phyloP scores from a whole-genome alignment of 306 rosid species.

The Leucaena leucocephala region DNA sequence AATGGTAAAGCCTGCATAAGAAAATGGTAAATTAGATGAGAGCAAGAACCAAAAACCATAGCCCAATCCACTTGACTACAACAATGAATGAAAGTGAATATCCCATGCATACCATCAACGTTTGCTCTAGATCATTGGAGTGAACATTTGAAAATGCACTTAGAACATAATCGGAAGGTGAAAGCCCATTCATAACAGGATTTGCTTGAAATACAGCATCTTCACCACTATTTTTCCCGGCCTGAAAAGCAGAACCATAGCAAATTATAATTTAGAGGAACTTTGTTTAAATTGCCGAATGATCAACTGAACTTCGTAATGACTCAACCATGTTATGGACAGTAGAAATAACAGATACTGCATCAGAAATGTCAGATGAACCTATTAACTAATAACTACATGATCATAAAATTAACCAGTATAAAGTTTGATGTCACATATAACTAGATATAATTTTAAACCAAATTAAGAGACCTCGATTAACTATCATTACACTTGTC shows the following conservation, averaged over 20 bases:
- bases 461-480: not conserved
- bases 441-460: not conserved
- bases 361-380: constrained; percentile 3
- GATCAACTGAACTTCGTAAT: constrained; percentile 14
- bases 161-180: constrained; percentile 83
- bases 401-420: not conserved
- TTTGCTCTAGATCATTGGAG: constrained; percentile 88
- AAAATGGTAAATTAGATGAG: constrained; percentile 15
- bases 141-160: constrained; percentile 74
- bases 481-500: not conserved
- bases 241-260: constrained; percentile 54
- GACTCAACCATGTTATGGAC: constrained; percentile 5
- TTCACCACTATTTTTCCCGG: constrained; percentile 54
- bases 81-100: constrained; percentile 24
- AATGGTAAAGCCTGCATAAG: constrained; percentile 84
- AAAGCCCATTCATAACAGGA: constrained; percentile 67
- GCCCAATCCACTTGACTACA: constrained; percentile 17
- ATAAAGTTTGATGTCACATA: not conserved
- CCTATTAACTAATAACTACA: not conserved
- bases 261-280: not conserved
- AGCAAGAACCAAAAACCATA: not conserved
- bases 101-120: constrained; percentile 68
- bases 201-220: constrained; percentile 63
- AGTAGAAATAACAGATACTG: constrained; percentile 13
- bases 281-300: not conserved